Evolutionary conservation across 108 stramenopile genomes (phyloP).

Genomic region (Aurantiochytrium sp.): DNA sequence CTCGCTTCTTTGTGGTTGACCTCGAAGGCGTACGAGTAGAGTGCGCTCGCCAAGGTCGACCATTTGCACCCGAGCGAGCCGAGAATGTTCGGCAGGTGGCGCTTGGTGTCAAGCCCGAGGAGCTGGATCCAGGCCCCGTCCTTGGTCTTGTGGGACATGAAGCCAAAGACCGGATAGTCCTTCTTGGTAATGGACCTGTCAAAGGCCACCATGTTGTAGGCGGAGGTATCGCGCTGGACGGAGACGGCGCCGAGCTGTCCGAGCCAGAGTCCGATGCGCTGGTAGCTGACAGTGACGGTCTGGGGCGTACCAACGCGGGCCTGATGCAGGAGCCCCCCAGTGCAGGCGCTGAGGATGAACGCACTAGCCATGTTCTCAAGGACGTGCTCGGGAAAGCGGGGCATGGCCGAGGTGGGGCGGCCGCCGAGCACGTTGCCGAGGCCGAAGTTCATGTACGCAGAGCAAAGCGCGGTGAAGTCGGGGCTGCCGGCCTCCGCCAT

Average conservation of each 20-base stretch:
- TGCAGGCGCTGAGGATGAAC: not conserved
- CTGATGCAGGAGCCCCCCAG: not conserved
- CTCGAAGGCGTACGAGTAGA: not conserved
- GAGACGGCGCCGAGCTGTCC: not conserved
- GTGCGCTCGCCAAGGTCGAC: not conserved
- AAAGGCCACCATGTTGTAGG: not conserved
- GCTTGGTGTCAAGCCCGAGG: not conserved
- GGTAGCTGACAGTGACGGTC: not conserved
- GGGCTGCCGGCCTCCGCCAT: not conserved
- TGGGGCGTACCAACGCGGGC: not conserved
- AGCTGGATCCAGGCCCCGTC: slow-evolving; percentile 14
- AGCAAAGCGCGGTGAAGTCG: not conserved
- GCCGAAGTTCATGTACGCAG: not conserved
- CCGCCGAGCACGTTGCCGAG: not conserved
- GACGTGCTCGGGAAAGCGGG: slow-evolving; percentile 14
- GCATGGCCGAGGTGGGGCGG: not conserved
- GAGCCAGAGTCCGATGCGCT: slow-evolving; percentile 6
- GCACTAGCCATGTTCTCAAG: not conserved
- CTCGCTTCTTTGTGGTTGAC: not conserved
- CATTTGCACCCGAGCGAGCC: not conserved
- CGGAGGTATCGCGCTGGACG: not conserved
- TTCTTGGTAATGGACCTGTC: not conserved
- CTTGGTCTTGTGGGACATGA: slow-evolving; percentile 1
- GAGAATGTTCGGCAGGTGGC: not conserved
- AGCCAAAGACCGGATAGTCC: not conserved